Evolutionary conservation across 2,329 filamentous ascomycete genomes (phyloP), one percentile per base, ranked within the genome.

Genomic region (Fusarium denticulatum): DNA sequence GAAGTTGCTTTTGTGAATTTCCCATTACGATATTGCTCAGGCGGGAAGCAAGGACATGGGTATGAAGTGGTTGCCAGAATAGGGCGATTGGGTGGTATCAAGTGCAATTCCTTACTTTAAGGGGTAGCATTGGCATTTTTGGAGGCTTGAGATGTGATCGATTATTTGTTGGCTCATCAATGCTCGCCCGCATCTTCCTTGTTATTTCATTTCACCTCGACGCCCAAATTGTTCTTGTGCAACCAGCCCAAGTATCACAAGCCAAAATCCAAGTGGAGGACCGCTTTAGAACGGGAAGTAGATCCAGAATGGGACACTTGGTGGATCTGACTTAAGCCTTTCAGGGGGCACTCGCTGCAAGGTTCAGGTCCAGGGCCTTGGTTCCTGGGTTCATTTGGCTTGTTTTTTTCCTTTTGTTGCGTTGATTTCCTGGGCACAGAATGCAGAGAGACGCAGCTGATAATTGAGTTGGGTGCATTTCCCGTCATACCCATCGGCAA

Each of bases 31-130:
- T 22, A 30, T 42, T 28, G 34, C 43, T 42, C 34, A 60, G 59
- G 53, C 64, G 71, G 69, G 67, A 71, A 78, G 60, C 76, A 78
- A 69, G 76, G 76, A 76, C 73, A 76, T 72, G 76, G 75, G 73
- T 74, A 45, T 45, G 56, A 69, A 55, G 40, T 45, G 34, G 43
- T 67, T 64, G 46, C 72, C 72, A 39, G 42, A 67, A 70, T 47
- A 52, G 65, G 70, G 22, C 34, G 49, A 70, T 37, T 57, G 32
- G 50, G 67, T 65, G 64, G 63, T 47, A 67, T 63, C 26, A 60
- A 69, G 42, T 64, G 58, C 47, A 62, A 57, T 64, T 61, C 67
- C 66, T 57, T 72, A 36, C 71, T 59, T 69, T 57, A 56, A 56
- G 58, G 67, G 55, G 59, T 26, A 60, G 32, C 55, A 22, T 47